Base-by-base conservation (phyloP, 23 red algal species). In the Gracilariopsis chorda region DNA sequence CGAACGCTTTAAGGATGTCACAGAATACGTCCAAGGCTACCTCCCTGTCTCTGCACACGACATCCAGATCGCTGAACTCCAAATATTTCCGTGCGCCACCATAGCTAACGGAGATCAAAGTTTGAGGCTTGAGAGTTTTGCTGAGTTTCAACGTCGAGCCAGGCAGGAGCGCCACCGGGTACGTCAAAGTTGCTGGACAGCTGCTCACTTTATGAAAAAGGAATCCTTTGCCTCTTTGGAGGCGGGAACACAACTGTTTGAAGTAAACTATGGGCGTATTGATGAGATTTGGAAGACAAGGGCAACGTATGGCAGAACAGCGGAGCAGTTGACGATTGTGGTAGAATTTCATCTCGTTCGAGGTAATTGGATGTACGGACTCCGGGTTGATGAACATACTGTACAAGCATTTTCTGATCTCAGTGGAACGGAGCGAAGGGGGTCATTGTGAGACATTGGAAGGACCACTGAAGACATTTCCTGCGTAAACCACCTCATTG, bases 291-390 rank as follows among this genome's bases (percentile, higher is more conserved):
- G 27, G 72, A 44, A 77, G 29, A 41, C 48, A 3, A 52, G 17
- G 30, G 12, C 51, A 5, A 20, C 72, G 20, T 48, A 77, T 41
- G 16, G 72, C 10, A 4, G 23, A 55, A 16, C 72, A 28, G 23
- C 34, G 11, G 44, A 77, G 44, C 72, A 77, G n/a, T 44, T 77
- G 1, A 52, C 45, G 7, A 43, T 21, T n/a, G 44, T 21, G 4
- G 2, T 19, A 55, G 2, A 21, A 21, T 36, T 24, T 2, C 33
- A 77, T n/a, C 17, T 55, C 2, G 44, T 36, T 17, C 43, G 72
- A 53, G 72, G 45, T 17, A 28, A 77, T 44, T 77, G 72, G 72
- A 32, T 77, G 44, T 52, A 77, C 44, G 42, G 72, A 12, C 45
- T 77, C 21, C 7, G 44, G 2, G 27, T 41, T 9, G 68, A 48